These are phyloP conservation scores for Diospyros lotus DNA, from an alignment of 148 eudicot species.

Conservation along the genomic window DNA sequence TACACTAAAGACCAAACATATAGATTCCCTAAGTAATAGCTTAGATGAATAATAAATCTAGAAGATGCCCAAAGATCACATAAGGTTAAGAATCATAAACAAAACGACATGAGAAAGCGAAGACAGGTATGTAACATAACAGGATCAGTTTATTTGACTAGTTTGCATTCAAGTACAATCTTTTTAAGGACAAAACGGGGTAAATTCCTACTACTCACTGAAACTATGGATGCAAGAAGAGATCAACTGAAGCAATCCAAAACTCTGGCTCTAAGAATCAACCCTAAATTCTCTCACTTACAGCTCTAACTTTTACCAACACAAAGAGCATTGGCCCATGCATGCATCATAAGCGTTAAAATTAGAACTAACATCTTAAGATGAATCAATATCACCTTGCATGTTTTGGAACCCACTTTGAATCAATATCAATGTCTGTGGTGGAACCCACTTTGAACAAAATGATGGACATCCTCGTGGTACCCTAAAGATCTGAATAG, in stretches of 20 bases:
- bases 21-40: neutral
- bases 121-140: neutral
- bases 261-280: neutral
- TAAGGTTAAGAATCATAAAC: neutral
- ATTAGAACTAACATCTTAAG: neutral
- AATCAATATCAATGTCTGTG: neutral
- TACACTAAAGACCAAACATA: neutral
- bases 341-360: neutral
- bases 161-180: neutral
- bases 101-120: neutral
- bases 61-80: neutral
- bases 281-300: neutral
- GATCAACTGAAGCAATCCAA: neutral
- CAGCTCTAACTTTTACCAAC: neutral
- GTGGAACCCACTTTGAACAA: neutral
- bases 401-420: too few species aligned
- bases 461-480: neutral
- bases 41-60: neutral
- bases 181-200: neutral
- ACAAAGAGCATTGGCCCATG: neutral
- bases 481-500: neutral
- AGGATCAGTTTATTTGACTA: neutral
- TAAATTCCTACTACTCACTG: too few species aligned
- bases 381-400: neutral
- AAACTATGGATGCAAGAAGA: neutral